Evolutionary conservation across 2,329 filamentous ascomycete species (phyloP).

Genomic region (Colletotrichum tropicale): DNA sequence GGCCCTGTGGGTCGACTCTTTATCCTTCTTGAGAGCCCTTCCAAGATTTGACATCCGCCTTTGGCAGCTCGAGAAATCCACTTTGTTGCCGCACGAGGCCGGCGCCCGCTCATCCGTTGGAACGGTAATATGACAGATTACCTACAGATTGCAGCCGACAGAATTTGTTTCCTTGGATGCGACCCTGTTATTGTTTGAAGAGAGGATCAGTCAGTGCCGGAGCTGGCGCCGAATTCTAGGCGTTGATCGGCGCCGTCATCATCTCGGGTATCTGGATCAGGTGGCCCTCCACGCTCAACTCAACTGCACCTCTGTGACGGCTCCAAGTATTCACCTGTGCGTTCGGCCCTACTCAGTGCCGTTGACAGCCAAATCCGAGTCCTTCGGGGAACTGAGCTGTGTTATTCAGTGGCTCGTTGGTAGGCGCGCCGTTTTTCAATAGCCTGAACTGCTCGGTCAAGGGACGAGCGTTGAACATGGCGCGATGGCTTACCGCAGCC

Average conservation of each 20-base stretch:
- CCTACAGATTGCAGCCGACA: conserved; percentile 6
- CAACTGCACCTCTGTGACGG: conserved; percentile 3
- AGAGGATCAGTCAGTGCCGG: conserved; percentile 20
- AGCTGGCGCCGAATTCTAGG: conserved; percentile 5
- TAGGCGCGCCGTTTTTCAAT: not conserved
- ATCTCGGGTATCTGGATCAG: conserved; percentile 23
- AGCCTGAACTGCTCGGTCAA: not conserved
- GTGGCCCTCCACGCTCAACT: conserved; percentile 18
- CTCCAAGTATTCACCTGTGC: conserved; percentile 13
- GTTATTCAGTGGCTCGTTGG: not conserved
- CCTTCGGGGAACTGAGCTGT: not conserved
- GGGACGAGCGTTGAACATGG: conserved; percentile 9
- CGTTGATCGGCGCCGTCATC: conserved; percentile 22
- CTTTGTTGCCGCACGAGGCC: conserved; percentile 10
- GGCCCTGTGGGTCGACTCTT: not conserved
- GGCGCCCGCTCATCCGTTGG: conserved; percentile 4
- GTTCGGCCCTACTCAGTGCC: conserved; percentile 13
- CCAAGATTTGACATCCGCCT: not conserved
- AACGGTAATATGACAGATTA: conserved; percentile 14
- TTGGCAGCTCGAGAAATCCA: conserved; percentile 14
- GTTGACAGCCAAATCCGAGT: not conserved
- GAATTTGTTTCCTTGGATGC: conserved; percentile 12
- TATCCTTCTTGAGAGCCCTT: not conserved
- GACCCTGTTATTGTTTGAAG: conserved; percentile 14
- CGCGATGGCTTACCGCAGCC: not conserved